Conservation (phyloP, 352 stramenopile genomes). For the Phytophthora vignae region DNA sequence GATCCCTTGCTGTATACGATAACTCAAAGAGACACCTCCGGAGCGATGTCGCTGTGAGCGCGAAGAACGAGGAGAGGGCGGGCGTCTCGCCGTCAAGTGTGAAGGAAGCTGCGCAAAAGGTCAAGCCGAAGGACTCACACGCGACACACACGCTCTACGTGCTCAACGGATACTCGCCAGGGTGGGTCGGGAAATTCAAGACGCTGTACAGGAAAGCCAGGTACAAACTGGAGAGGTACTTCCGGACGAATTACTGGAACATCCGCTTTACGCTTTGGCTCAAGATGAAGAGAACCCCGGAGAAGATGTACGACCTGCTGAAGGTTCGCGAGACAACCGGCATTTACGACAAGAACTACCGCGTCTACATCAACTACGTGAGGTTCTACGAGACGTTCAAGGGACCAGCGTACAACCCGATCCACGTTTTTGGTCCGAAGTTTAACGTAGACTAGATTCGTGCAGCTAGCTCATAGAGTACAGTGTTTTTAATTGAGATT, state of each 20-base stretch:
- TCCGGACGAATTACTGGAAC: conserved; percentile 10
- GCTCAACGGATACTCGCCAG: background rate
- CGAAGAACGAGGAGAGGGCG: background rate
- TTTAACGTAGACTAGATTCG: background rate
- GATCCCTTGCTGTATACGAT: background rate
- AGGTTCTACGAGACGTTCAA: conserved; percentile 20
- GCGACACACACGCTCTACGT: background rate
- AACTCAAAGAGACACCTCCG: conserved; percentile 3
- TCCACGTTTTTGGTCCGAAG: conserved; percentile 10
- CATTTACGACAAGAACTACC: conserved; percentile 19
- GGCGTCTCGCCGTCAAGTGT: background rate
- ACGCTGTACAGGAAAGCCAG: background rate
- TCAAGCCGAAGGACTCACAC: background rate
- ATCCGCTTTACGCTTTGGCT: conserved; percentile 21
- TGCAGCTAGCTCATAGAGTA: too few species aligned
- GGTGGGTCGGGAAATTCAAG: conserved; percentile 1
- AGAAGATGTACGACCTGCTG: conserved; percentile 20
- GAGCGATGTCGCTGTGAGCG: background rate
- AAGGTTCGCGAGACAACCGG: conserved; percentile 13
- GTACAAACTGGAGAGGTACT: background rate
- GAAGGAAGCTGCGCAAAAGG: background rate
- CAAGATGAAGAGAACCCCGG: conserved; percentile 11
- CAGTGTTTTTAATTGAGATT: too few species aligned
- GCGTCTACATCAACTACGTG: conserved; percentile 24
- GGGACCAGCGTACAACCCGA: conserved; percentile 18